These are phyloP conservation scores for Colletotrichum neosansevieriae DNA, from an alignment of 2,329 filamentous ascomycete species.

Conservation along the genomic window DNA sequence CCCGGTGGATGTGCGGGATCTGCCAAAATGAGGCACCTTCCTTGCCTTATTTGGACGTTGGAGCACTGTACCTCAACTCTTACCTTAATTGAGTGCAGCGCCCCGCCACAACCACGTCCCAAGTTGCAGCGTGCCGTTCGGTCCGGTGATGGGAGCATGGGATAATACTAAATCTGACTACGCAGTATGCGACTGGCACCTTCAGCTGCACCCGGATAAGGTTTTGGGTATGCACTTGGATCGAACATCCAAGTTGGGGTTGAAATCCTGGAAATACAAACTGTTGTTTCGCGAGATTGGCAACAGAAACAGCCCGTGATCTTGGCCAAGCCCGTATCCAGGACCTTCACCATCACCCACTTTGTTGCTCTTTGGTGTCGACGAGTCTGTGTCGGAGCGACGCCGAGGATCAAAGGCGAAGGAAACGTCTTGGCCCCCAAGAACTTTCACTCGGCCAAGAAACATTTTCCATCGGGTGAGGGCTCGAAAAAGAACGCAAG, in stretches of 20 bases:
- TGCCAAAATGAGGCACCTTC: neutral
- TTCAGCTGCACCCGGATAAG: neutral
- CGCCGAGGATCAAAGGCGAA: neutral
- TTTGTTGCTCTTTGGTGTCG: neutral
- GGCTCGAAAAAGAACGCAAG: neutral
- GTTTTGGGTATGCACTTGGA: neutral
- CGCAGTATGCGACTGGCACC: no score
- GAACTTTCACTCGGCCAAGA: neutral
- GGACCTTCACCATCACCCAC: neutral
- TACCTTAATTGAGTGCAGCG: slow-evolving; percentile 2
- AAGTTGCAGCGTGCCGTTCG: no score
- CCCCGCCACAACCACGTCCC: neutral
- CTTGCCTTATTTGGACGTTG: no score
- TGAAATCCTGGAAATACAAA: neutral
- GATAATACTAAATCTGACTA: slow-evolving; percentile 25
- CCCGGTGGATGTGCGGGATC: neutral
- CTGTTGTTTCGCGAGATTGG: neutral
- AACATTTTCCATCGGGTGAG: neutral
- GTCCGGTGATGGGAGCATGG: slow-evolving; percentile 17
- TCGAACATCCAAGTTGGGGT: neutral
- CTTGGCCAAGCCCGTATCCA: slow-evolving; percentile 1
- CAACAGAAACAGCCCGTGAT: slow-evolving; percentile 2
- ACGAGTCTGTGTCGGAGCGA: neutral
- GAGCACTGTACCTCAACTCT: neutral
- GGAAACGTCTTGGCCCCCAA: neutral